Evolutionary conservation across 225 moss, liverwort and hornwort species (phyloP).

Genomic region (Physcomitrellopsis africana): DNA sequence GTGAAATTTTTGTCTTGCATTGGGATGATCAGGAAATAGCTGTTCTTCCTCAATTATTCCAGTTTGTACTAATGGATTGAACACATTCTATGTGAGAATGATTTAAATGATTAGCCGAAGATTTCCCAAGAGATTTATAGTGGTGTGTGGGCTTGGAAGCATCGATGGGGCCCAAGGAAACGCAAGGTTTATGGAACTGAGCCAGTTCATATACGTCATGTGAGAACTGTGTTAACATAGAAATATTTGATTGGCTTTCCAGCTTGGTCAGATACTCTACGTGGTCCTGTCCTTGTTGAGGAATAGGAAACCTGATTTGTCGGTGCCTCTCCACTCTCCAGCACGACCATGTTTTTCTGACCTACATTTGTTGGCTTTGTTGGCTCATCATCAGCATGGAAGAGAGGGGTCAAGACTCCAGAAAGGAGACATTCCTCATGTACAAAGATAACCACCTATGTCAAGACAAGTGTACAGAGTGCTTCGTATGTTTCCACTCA

Average conservation of each 20-base stretch:
- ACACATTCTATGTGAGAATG: not conserved
- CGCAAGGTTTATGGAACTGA: not conserved
- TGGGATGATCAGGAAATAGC: conserved; percentile 13
- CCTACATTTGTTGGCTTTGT: conserved; percentile 3
- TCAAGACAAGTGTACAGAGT: not conserved
- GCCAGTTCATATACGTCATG: not conserved
- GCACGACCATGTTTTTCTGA: conserved; percentile 28
- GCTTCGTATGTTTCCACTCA: not conserved
- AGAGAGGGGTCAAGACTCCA: conserved; percentile 24
- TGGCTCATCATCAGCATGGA: conserved; percentile 21
- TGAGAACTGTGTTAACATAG: not conserved
- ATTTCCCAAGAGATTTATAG: not conserved
- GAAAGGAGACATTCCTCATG: conserved; percentile 34
- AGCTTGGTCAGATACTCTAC: not conserved
- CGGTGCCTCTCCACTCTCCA: conserved; percentile 37
- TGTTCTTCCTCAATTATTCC: not conserved
- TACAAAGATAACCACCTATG: conserved; percentile 14
- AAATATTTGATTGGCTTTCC: not conserved
- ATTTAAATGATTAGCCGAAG: not conserved
- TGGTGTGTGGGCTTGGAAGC: conserved; percentile 3
- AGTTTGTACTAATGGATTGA: not conserved
- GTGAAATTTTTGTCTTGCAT: not conserved
- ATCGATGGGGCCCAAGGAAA: conserved; percentile 4
- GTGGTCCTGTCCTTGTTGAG: not conserved
- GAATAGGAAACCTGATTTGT: conserved; percentile 24